Conservation (phyloP, 2,329 filamentous ascomycete genomes). For the Sarocladium kiliense region DNA sequence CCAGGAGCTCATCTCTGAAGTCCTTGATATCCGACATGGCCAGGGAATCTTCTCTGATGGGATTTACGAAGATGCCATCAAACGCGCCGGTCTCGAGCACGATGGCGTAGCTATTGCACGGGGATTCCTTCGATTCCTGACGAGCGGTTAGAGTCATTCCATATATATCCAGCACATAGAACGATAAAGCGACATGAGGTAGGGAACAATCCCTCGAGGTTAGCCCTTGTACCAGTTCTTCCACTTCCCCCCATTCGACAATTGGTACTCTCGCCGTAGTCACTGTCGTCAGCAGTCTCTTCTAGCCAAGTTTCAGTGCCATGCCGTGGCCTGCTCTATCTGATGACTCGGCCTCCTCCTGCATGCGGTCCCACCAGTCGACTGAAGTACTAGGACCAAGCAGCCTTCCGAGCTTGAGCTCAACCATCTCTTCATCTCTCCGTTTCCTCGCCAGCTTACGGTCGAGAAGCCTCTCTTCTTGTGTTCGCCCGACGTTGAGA, state of each 20-base stretch:
- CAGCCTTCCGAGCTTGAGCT: conserved; percentile 22
- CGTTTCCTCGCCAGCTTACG: conserved; percentile 41
- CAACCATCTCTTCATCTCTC: conserved; percentile 40
- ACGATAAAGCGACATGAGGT: background rate
- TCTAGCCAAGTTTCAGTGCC: background rate
- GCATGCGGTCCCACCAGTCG: conserved; percentile 26
- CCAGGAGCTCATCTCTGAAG: conserved; percentile 31
- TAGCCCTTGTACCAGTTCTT: too few relatives aligned
- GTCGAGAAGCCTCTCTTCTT: conserved; percentile 49
- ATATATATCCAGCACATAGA: conserved; percentile 12
- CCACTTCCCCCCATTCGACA: too few relatives aligned
- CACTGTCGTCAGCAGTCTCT: background rate
- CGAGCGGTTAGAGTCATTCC: conserved; percentile 39
- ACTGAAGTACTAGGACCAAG: conserved; percentile 13
- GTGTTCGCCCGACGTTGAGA: conserved; percentile 35
- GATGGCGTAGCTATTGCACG: conserved; percentile 73
- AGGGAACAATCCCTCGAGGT: background rate
- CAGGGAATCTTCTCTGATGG: conserved; percentile 66
- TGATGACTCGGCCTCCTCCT: background rate
- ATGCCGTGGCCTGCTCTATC: background rate
- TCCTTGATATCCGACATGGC: conserved; percentile 23
- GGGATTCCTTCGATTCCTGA: conserved; percentile 72
- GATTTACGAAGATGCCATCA: conserved; percentile 63
- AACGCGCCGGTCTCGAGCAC: conserved; percentile 60
- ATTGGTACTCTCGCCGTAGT: too few relatives aligned